These are phyloP conservation scores for Rubia tinctorum DNA, from an alignment of 305 asterid species.

Conservation along the genomic window DNA sequence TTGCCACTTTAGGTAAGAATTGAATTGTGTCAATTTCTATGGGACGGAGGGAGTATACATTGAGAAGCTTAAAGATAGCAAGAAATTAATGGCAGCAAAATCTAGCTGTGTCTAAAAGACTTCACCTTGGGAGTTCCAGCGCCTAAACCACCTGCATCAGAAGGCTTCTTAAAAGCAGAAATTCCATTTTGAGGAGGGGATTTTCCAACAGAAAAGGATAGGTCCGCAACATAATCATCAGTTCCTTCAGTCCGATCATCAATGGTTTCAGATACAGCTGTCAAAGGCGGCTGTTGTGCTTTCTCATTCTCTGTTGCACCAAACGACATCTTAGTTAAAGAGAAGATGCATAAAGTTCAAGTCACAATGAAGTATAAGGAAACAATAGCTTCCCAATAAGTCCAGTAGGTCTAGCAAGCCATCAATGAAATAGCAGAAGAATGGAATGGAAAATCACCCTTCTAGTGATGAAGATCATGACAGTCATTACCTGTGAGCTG, in stretches of 20 bases:
- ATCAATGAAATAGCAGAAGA: not conserved
- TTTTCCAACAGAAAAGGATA: slow-evolving; percentile 78
- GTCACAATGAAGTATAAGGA: not conserved
- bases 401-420: not conserved
- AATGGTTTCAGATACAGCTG: slow-evolving; percentile 25
- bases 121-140: slow-evolving; percentile 96
- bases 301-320: slow-evolving; percentile 41
- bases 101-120: not conserved
- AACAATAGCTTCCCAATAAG: not conserved
- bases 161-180: slow-evolving; percentile 42
- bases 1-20: too few relatives aligned
- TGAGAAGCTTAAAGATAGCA: not conserved
- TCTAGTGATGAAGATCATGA: not conserved
- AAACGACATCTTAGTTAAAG: slow-evolving; percentile 17
- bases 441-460: not conserved
- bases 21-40: too few relatives aligned
- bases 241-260: slow-evolving; percentile 48
- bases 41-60: not conserved
- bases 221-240: slow-evolving; percentile 51
- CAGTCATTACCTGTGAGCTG: slow-evolving; percentile 35
- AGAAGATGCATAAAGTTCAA: not conserved
- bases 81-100: not conserved
- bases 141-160: slow-evolving; percentile 83
- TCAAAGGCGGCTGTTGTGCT: slow-evolving; percentile 36
- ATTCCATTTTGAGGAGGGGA: slow-evolving; percentile 67